phyloP scores from a whole-genome alignment of 495 filamentous ascomycete species.

The Penicillium subrubescens region DNA sequence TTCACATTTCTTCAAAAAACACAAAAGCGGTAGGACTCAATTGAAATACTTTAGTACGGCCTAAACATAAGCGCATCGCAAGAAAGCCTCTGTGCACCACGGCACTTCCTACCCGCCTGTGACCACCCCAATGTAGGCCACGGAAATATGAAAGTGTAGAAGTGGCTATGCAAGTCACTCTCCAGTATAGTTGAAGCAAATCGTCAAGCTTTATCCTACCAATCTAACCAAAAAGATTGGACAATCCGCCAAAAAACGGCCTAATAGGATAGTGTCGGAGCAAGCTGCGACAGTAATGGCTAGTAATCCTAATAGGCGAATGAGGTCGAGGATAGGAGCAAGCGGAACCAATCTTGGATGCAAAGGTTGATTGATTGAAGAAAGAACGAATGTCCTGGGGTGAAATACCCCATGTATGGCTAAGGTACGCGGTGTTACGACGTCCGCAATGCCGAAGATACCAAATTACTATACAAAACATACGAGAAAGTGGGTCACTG shows the following conservation, averaged over 20 bases:
- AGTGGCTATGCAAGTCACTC: background rate
- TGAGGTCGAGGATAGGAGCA: too few species aligned
- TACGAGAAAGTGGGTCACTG: too few species aligned
- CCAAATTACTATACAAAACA: too few species aligned
- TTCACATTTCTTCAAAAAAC: background rate
- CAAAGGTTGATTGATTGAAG: too few species aligned
- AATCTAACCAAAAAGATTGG: background rate
- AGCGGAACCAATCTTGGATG: too few species aligned
- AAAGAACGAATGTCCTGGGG: too few species aligned
- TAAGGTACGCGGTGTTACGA: too few species aligned
- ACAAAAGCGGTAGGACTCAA: background rate
- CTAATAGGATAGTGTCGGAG: background rate
- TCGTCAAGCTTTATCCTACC: background rate
- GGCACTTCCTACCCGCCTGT: background rate
- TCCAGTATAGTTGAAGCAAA: conserved; percentile 3
- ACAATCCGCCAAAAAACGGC: background rate
- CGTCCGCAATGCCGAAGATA: too few species aligned
- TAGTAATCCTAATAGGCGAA: too few species aligned
- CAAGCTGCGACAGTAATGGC: too few species aligned
- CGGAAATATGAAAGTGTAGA: conserved; percentile 1
- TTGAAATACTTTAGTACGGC: background rate
- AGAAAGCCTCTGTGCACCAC: conserved; percentile 2
- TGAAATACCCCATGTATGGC: too few species aligned
- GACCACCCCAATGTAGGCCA: background rate
- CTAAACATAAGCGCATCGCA: too few species aligned